Percentiles rank a stretch among this genome's conserved stretches.
These are phyloP conservation scores for Dendrobium chrysotoxum DNA, from an alignment of 106 monocot species.

Conservation along the genomic window DNA sequence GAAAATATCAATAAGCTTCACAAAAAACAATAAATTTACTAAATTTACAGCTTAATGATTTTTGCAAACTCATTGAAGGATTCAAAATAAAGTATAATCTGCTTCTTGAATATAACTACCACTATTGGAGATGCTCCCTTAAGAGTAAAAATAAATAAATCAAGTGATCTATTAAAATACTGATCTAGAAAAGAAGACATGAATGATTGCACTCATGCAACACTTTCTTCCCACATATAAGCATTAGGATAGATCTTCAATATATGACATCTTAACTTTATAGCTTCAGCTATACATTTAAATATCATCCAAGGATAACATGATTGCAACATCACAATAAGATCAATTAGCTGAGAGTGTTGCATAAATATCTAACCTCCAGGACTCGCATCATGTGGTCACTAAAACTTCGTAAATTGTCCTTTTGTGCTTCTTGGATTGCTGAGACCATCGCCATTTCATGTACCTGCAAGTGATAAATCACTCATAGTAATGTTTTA, in stretches of 20 bases:
- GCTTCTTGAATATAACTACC: neutral
- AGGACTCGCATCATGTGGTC: constrained; percentile 92
- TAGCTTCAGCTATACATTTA: neutral
- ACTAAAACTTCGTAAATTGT: constrained; percentile 84
- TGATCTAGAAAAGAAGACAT: neutral
- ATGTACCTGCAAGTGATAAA: constrained; percentile 57
- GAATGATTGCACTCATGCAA: neutral
- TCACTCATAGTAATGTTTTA: neutral
- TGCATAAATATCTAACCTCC: constrained; percentile 45
- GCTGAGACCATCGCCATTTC: constrained; percentile 97
- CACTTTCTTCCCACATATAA: neutral
- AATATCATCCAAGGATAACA: constrained; percentile 52
- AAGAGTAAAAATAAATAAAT: neutral
- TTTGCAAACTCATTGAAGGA: neutral
- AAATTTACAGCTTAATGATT: neutral
- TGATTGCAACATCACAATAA: neutral
- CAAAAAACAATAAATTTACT: neutral
- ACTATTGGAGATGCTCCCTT: neutral
- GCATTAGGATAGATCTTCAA: neutral
- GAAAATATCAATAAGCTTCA: neutral
- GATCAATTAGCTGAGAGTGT: neutral
- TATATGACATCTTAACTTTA: neutral
- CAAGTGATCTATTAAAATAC: neutral
- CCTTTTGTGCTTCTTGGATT: constrained; percentile 97
- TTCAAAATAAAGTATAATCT: neutral